Conservation (phyloP, 1,284 basidiomycete species). For the Puccinia novopanici region DNA sequence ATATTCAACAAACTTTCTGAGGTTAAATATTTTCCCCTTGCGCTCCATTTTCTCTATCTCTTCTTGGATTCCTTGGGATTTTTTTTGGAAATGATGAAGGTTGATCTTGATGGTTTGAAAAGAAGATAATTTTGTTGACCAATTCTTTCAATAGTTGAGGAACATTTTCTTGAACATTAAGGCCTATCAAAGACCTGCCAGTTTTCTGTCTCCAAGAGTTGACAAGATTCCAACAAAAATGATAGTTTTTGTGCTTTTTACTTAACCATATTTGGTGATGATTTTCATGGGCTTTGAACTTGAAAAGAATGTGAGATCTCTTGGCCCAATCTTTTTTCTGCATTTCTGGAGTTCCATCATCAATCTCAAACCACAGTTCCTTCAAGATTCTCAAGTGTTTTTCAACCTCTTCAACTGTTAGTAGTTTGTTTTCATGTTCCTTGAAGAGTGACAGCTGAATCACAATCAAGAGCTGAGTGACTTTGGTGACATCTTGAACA, state of each 20-base stretch:
- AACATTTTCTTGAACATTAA: too few relatives aligned
- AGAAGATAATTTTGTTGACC: not conserved
- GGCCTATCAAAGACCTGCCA: not conserved
- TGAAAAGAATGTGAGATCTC: not conserved
- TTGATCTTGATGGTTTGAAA: not conserved
- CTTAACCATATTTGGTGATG: not conserved
- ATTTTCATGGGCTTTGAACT: not conserved
- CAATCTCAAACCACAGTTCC: not conserved
- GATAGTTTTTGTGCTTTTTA: not conserved
- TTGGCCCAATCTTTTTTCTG: not conserved
- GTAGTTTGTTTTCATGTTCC: not conserved
- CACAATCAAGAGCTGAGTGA: not conserved
- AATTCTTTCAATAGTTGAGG: too few relatives aligned
- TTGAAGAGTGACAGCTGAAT: not conserved
- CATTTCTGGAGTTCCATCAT: not conserved
- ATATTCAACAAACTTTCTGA: too few relatives aligned
- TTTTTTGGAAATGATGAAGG: too few relatives aligned
- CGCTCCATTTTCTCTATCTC: too few relatives aligned
- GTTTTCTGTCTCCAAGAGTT: not conserved
- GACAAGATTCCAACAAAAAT: not conserved
- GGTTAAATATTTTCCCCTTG: too few relatives aligned
- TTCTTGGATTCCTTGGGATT: too few relatives aligned
- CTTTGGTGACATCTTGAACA: conserved; percentile 3
- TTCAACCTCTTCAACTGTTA: not conserved
- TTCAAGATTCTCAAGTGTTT: not conserved